Base-by-base conservation (phyloP, 805 yeast species). In the Grigorovia jiainica region DNA sequence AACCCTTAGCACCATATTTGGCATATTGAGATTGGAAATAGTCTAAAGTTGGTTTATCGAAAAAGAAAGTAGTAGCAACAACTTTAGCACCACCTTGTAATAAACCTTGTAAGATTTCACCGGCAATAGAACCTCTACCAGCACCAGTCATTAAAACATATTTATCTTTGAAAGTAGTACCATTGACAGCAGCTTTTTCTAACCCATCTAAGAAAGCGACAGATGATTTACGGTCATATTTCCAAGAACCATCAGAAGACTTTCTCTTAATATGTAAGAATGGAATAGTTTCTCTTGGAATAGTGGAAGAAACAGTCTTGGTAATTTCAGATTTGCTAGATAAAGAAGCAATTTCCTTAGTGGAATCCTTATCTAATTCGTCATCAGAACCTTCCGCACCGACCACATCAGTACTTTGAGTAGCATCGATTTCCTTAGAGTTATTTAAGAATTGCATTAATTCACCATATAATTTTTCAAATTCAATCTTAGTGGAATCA, bases 121-220 rank as follows among this genome's bases (percentile, higher is more conserved):
- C 96, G 70, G 97, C 98, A 60, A 92, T 92, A 40, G 98, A 92
- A 42, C 97, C 98, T 38, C 86, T 89, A 73, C 98, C 98, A 40
- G 97, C 97, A 73, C 98, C 98, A 38, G 98, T 92, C 51, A 92
- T 73, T 57, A 92, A 76, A 40, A 89, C 96, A 52, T 80, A 79
- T 67, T 87, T 92, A 63, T 79, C 86, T 63, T 81, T 79, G 72
- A 80, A 92, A 32, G 95, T 76, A 43, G 87, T 75, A 70, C 98
- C 98, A 55, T 89, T 92, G 50, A 86, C 78, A 29, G 98, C 97
- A 63, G 94, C 95, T 48, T 75, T 74, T 69, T 92, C 97, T 60
- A 92, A 78, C 45, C 92, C 95, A 61, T 87, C 89, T 63, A 92
- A 76, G 68, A 82, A 92, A 34, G 71, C 57, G 31, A 89, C 72